These are phyloP conservation scores for Suaeda aralocaspica DNA, from an alignment of 148 eudicot genomes.

Conservation along the genomic window DNA sequence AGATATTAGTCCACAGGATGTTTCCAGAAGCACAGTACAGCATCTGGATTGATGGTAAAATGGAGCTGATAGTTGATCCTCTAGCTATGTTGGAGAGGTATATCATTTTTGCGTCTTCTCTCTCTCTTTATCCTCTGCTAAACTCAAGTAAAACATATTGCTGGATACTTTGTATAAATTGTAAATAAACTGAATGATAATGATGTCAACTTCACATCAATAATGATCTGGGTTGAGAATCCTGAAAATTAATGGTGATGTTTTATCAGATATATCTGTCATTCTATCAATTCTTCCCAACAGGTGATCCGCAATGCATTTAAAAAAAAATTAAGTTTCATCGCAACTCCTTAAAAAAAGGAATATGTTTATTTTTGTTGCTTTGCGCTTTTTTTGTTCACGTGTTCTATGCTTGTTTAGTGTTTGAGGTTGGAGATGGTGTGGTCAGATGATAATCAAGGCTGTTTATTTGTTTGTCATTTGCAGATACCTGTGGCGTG, in stretches of 20 bases:
- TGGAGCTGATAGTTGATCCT: slow-evolving; percentile 97
- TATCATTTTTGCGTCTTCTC: slow-evolving; percentile 1
- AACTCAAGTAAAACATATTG: not conserved
- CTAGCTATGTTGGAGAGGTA: slow-evolving; percentile 92
- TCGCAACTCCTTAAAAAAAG: not conserved
- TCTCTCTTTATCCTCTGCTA: not conserved
- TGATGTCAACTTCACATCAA: not conserved
- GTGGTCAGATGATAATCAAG: not conserved
- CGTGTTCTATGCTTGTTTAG: not conserved
- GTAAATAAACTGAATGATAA: not conserved
- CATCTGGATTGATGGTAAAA: slow-evolving; percentile 98
- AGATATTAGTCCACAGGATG: slow-evolving; percentile 82
- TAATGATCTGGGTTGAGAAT: not conserved
- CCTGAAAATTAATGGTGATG: no score
- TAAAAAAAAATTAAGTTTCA: no score
- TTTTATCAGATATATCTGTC: no score
- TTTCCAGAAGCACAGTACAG: slow-evolving; percentile 90
- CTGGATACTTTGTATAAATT: not conserved
- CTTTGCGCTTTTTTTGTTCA: not conserved
- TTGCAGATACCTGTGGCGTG: slow-evolving; percentile 91
- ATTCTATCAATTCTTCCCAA: not conserved
- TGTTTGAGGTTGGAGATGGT: not conserved
- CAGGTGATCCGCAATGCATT: no score
- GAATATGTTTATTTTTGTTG: not conserved
- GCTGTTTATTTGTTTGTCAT: slow-evolving; percentile 10